Evolutionary conservation across 148 eudicot genomes (phyloP), one percentile per base, ranked within the genome.

Genomic region (Drosera capensis): DNA sequence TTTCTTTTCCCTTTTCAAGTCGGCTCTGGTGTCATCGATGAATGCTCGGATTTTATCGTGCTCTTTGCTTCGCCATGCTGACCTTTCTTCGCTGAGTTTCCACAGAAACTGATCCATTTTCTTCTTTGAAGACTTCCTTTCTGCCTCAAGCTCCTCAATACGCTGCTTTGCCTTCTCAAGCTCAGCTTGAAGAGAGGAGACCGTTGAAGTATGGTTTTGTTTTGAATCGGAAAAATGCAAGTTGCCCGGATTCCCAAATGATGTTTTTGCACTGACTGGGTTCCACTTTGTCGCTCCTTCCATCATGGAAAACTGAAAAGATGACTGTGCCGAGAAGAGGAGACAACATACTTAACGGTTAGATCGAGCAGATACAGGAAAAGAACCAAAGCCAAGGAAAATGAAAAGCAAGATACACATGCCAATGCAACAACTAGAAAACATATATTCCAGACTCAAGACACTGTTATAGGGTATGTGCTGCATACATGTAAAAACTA

Each of bases 201-300:
- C 63, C 51, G 54, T 29, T 14, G 72, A 48, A 26, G 63, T 49
- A 22, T 63, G 41, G 40, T 49, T 70, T 40, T 46, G 52, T 46
- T 74, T 68, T 54, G 67, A 57, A 12, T 82, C 64, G 38, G 31
- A 49, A 38, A 31, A 52, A 36, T 79, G 68, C 25, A 59, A 26
- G 9, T 50, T 52, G 25, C 70, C 57, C 8, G 52, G 52, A 36
- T 57, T 51, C 45, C 70, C 82, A 24, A 67, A 53, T 16, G 69
- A 45, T 13, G 49, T 55, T 59, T 66, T 66, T 51, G 63, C 55
- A 38, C 60, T 60, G 20, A 62, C 43, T 7, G 94, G 94, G 52
- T 79, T 90, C 96, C 96, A 87, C 63, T 87, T 87, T 20, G 96
- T 87, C 21, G 76, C 90, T 14, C 90, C 96, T 70, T 87, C 96